These are phyloP conservation scores for Circinella umbellata DNA, from an alignment of 371 early-diverging fungal species.

Conservation along the genomic window DNA sequence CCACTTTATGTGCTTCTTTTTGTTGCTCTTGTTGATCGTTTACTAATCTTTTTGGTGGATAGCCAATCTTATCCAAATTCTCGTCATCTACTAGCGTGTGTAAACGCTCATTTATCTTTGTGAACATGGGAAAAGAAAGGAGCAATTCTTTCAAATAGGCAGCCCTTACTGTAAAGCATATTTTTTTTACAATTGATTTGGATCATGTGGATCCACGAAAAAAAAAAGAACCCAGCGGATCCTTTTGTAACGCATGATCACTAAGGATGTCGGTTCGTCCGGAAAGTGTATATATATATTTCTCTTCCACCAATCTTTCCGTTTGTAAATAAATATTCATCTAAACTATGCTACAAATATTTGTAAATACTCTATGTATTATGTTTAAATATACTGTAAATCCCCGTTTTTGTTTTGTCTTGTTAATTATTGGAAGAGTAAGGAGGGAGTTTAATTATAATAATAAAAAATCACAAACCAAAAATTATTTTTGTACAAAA, in stretches of 20 bases:
- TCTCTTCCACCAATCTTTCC: background rate
- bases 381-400: no score
- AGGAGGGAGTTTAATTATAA: no score
- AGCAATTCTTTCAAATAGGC: background rate
- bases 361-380: no score
- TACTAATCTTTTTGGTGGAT: background rate
- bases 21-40: background rate
- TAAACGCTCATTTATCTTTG: background rate
- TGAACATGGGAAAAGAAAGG: constrained; percentile 6
- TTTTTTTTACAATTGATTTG: constrained; percentile 7
- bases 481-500: no score
- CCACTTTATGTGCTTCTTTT: constrained; percentile 1
- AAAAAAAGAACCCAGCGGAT: background rate
- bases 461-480: no score
- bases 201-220: background rate
- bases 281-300: background rate
- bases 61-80: constrained; percentile 3
- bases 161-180: background rate
- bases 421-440: no score
- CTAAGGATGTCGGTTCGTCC: background rate
- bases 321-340: no score
- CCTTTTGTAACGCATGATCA: constrained; percentile 2
- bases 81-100: constrained; percentile 7
- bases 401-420: no score
- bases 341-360: no score